Base-by-base conservation (phyloP, 2,329 filamentous ascomycete genomes). In the Paecilomyces variotii region DNA sequence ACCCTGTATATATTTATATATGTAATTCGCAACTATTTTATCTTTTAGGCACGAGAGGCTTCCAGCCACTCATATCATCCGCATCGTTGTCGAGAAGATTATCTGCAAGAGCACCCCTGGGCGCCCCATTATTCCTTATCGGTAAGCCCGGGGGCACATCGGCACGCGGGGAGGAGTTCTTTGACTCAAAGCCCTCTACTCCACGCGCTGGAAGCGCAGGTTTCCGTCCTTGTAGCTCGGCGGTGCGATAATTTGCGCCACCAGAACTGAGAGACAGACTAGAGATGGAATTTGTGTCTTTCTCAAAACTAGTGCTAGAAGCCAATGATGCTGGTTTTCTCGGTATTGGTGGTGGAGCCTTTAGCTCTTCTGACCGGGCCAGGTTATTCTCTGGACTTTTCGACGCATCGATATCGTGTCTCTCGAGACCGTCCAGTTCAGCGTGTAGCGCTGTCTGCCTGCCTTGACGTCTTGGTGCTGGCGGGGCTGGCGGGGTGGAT, bases 271-370 rank as follows among this genome's bases (percentile, higher is more conserved):
- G 14, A 55, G 53, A 49, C 14, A 25, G 9, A 19, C 4, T 50
- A 19, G 58, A n/a, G 4, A 24, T 10, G 3, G 50, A 52, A 52
- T 9, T n/a, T 54, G 26, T 28, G 49, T 10, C 32, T 30, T 58
- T 49, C 27, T 7, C 27, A 14, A 39, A 10, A 12, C 30, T 45
- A 11, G 57, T 25, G 34, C 58, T 64, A 9, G 69, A 65, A 32
- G 62, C 70, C 26, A 76, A 64, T 10, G 69, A 68, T 5, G 81
- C 78, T 1, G 86, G 86, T 65, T 89, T 89, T 69, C 79, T 83
- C 25, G 85, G 86, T 55, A 88, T 77, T 0, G 81, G 82, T 4
- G 82, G 84, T n/a, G 81, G 73, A 9, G 73, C 27, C 19, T 34
- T 56, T 19, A 27, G 39, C 14, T 67, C 61, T 80, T 62, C 51